phyloP scores from a whole-genome alignment of 2,329 filamentous ascomycete genomes.

The Aureobasidium pullulans region DNA sequence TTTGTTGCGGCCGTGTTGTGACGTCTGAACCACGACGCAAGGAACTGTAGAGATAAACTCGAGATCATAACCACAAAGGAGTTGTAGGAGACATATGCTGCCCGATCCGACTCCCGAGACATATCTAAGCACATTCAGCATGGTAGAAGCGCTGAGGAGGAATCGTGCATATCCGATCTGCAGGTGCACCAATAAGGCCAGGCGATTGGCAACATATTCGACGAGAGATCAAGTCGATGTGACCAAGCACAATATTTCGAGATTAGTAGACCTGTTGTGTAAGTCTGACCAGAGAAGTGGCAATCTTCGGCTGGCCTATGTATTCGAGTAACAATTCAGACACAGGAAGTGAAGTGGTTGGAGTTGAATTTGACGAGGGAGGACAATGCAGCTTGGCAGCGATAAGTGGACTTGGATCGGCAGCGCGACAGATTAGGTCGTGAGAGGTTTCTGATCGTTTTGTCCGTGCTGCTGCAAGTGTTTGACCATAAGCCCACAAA shows the following conservation, averaged over 20 bases:
- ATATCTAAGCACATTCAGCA: not conserved
- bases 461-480: not conserved
- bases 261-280: not conserved
- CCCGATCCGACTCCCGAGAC: not conserved
- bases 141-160: not conserved
- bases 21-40: not conserved
- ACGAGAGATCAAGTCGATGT: not conserved
- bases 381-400: not conserved
- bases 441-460: not conserved
- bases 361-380: too few species aligned
- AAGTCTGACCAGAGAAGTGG: not conserved
- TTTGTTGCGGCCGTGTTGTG: too few species aligned
- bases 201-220: not conserved
- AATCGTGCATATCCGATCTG: slow-evolving; percentile 2
- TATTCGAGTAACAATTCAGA: too few species aligned
- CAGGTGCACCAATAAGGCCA: not conserved
- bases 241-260: not conserved
- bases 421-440: slow-evolving; percentile 5
- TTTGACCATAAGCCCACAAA: not conserved
- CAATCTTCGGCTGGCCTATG: too few species aligned
- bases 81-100: not conserved
- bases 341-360: too few species aligned
- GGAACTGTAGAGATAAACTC: not conserved
- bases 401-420: not conserved
- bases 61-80: not conserved